phyloP scores from a whole-genome alignment of 352 stramenopile species.

The Phytophthora lateralis region DNA sequence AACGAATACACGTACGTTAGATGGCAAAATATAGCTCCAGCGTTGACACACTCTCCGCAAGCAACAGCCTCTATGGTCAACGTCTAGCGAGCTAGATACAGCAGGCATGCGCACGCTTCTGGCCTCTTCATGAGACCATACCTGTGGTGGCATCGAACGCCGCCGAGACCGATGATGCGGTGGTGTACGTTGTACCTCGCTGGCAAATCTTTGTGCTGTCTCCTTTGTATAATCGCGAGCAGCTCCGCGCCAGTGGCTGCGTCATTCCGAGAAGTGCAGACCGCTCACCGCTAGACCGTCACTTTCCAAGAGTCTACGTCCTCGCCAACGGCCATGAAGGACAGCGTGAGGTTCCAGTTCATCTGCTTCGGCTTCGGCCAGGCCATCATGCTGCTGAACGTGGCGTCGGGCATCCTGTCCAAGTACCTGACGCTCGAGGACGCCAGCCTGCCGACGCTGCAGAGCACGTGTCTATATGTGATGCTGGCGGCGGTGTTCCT shows the following conservation, averaged over 20 bases:
- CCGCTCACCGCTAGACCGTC: slow-evolving; percentile 1
- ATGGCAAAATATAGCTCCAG: too few relatives aligned
- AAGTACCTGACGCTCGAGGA: slow-evolving; percentile 62
- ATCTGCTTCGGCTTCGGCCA: slow-evolving; percentile 72
- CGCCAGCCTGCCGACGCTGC: slow-evolving; percentile 60
- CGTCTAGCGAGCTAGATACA: background rate
- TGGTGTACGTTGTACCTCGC: background rate
- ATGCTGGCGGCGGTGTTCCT: slow-evolving; percentile 56
- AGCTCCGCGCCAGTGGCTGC: slow-evolving; percentile 18
- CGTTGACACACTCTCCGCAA: background rate
- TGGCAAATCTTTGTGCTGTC: slow-evolving; percentile 20
- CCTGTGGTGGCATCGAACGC: background rate
- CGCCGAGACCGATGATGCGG: background rate
- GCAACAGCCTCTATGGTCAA: background rate
- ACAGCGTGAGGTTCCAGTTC: slow-evolving; percentile 47
- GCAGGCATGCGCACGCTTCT: background rate
- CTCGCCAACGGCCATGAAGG: slow-evolving; percentile 16
- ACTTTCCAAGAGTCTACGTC: slow-evolving; percentile 14
- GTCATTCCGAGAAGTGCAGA: background rate
- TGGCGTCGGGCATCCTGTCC: slow-evolving; percentile 56
- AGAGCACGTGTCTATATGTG: slow-evolving; percentile 66
- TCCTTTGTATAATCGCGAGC: slow-evolving; percentile 26
- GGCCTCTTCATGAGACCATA: too few relatives aligned
- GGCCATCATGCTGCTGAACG: slow-evolving; percentile 70
- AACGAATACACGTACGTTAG: background rate